Conservation (phyloP, 768 basidiomycete genomes). For the Xerocomellus intermedius region DNA sequence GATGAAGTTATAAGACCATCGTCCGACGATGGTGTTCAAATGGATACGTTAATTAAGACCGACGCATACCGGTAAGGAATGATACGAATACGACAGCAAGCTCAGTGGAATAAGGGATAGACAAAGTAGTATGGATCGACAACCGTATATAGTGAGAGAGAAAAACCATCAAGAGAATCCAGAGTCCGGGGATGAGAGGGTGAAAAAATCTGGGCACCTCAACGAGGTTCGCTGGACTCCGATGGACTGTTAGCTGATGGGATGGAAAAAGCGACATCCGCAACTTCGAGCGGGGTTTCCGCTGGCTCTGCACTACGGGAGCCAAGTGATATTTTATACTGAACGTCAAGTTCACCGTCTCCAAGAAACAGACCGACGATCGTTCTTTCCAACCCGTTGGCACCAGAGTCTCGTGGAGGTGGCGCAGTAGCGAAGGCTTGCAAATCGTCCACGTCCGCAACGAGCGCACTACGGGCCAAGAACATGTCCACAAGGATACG, state of each 20-base stretch:
- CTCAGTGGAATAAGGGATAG: conserved; percentile 13
- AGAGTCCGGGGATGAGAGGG: background rate
- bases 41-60: conserved; percentile 19
- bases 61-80: conserved; percentile 11
- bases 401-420: conserved; percentile 33
- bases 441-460: conserved; percentile 29
- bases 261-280: background rate
- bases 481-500: conserved; percentile 83
- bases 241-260: background rate
- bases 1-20: background rate
- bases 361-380: conserved; percentile 49
- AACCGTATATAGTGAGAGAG: conserved; percentile 8
- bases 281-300: background rate
- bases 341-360: conserved; percentile 12
- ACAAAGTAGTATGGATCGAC: conserved; percentile 13
- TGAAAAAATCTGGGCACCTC: conserved; percentile 13
- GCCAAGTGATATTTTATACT: background rate
- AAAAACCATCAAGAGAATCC: conserved; percentile 6
- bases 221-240: conserved; percentile 8
- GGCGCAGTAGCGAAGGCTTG: conserved; percentile 35
- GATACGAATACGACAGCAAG: conserved; percentile 12
- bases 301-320: background rate
- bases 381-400: conserved; percentile 41
- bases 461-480: conserved; percentile 58
- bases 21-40: conserved; percentile 2